Evolutionary conservation across 2,329 filamentous ascomycete genomes (phyloP).

Genomic region (Sclerotinia sclerotiorum): DNA sequence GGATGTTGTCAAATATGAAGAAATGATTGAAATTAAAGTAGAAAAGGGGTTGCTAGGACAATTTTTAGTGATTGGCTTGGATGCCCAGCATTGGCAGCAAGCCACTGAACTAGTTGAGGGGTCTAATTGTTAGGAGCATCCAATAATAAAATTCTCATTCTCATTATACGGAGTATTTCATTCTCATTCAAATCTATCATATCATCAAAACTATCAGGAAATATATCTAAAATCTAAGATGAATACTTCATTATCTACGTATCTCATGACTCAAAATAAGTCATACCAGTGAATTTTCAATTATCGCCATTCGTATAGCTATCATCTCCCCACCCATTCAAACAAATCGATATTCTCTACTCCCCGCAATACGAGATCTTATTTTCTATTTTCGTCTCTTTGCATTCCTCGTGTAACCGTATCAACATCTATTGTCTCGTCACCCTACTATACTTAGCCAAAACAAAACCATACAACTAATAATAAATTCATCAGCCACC

Average conservation of each 20-base stretch:
- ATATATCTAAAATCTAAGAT: too few species aligned
- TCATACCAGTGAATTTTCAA: neutral
- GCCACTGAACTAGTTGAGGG: neutral
- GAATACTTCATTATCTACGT: neutral
- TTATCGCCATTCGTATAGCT: conserved; percentile 1
- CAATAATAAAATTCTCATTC: neutral
- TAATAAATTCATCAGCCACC: neutral
- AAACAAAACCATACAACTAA: too few species aligned
- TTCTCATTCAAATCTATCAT: too few species aligned
- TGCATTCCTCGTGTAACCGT: neutral
- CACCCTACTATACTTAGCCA: neutral
- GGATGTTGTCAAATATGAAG: neutral
- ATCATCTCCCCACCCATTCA: neutral
- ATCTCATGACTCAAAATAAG: neutral
- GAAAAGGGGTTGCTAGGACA: neutral
- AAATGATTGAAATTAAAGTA: neutral
- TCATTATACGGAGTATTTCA: too few species aligned
- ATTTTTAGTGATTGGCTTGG: neutral
- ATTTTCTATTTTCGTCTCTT: conserved; percentile 2
- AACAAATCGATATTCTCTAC: neutral
- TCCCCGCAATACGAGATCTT: conserved; percentile 1
- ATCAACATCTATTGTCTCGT: neutral
- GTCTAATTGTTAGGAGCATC: neutral
- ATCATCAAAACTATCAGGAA: neutral
- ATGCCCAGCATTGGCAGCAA: neutral